Base-by-base conservation (phyloP, 2,329 filamentous ascomycete species). In the Aspergillus sp. region DNA sequence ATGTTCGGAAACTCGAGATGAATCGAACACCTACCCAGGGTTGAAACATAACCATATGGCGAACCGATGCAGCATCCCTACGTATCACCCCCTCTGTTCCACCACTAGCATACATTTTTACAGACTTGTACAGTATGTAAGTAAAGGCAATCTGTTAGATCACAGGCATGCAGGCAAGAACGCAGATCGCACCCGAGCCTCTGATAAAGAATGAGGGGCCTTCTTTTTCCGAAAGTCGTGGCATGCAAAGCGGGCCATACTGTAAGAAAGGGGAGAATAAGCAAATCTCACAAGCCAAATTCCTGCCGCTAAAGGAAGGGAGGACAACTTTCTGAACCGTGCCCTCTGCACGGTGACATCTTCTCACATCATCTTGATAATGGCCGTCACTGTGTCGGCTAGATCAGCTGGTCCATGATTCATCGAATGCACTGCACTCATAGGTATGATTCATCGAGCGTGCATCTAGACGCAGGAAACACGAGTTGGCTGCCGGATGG, bases 141-240 rank as follows among this genome's bases (percentile, higher is more conserved):
- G 44, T 54, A 15, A 17, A 60, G 49, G 51, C 51, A 49, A 57
- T 51, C 48, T 54, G 36, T 56, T 41, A 53, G 57, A 60, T 59
- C 58, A 63, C 32, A 58, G 54, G 58, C 32, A 60, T 62, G 62
- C 60, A 64, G 60, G 52, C 55, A 53, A 36, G 53, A 59, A 54
- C 58, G 62, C 58, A 64, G 62, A 62, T 62, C 60, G 39, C 51
- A 51, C 25, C 47, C 21, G 52, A 62, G 32, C 57, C 57, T 62
- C 57, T 62, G 49, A 44, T 50, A 41, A 27, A 15, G 38, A 21
- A 58, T 27, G 19, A 21, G 25, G 52, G 57, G 55, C 30, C n/a
- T 25, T 51, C 21, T 21, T 42, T 48, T 44, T 23, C 27, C 50
- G 50, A 38, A 54, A 15, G 32, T 59, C 27, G 27, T 44, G 48